Evolutionary conservation across 352 stramenopile species (phyloP), one percentile per base, ranked within the genome.

Genomic region (Globisporangium ultimum): DNA sequence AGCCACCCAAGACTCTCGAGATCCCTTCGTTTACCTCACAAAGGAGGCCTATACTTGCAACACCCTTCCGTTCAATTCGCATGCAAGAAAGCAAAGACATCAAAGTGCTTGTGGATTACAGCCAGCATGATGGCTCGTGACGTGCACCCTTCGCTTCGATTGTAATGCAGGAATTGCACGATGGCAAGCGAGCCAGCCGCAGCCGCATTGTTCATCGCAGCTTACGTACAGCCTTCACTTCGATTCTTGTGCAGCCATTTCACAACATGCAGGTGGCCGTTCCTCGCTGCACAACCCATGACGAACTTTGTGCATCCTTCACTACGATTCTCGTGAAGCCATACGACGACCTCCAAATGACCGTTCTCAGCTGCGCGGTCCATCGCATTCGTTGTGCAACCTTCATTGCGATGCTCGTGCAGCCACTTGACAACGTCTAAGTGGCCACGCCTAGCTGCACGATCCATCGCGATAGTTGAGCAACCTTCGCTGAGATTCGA

Each of bases 391-490:
- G 9, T 41, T 7, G 49, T 55, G n/a, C 49, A 55, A 8, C 49
- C 49, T 21, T 55, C 49, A 45, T n/a, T 45, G 18, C 49, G 32
- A 55, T 55, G n/a, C n/a, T 22, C 32, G 18, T 55, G 49, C 14
- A 53, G 48, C 48, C 48, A 53, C 28, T 53, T 13, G 6, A 53
- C 24, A n/a, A 53, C 9, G 13, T 38, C 6, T 12, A n/a, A 34
- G 8, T 10, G 28, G 7, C 28, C 28, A 36, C 9, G 28, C 28
- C 7, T 11, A 1, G 28, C 28, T 36, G 34, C 50, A 34, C 3
- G 8, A 10, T 34, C 36, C 34, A 34, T 32, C 11, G 34, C 34
- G 6, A 1, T 46, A 11, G 28, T 10, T 36, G 28, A 36, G 8
- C 28, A 36, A 36, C 28, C 28, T 36, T 36, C 28, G 8, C 28